Base-by-base conservation (phyloP, 352 stramenopile species). In the Pythium dissimile region DNA sequence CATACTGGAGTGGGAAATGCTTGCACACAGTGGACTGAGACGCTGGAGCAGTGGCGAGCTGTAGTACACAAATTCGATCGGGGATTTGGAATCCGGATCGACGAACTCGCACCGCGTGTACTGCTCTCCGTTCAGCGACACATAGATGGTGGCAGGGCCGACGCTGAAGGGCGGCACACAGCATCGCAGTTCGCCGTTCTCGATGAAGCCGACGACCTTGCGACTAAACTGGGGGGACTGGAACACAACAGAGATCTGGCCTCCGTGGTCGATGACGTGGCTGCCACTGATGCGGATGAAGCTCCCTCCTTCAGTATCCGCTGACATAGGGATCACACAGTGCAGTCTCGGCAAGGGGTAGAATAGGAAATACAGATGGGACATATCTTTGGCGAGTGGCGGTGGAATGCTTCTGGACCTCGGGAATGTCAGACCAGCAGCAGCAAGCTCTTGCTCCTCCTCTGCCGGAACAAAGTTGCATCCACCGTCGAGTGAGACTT, bases 331-430 rank as follows among this genome's bases (percentile, higher is more conserved):
- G 1, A 76, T 61, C 18, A 86, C 72, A 5, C 71, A 71, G 11
- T 45, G 61, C 8, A 91, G 56, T n/a, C 62, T 61, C 27, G 83
- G 80, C 5, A 73, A 64, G 6, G 64, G 69, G 49, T 93, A 93
- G 46, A 85, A 93, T 12, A 93, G 54, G 42, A 89, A 93, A 45
- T 83, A 87, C 49, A 93, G 68, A 35, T 88, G 80, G 18, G 80
- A 84, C 32, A 86, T 62, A 44, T 91, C 80, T 21, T 75, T 76
- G 10, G 72, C 48, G 20, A 87, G 59, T n/a, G 64, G 41, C 31
- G 71, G 39, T 10, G 42, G 47, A 18, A 60, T 53, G 37, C 45
- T 15, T 38, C 42, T 56, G 2, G 50, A 57, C 8, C 51, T 50
- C 28, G 61, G 42, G 7, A 31, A 51, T 20, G 30, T 32, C 3